These are phyloP conservation scores for Musa schizocarpa DNA, from an alignment of 176 grass and related monocot species.

Conservation along the genomic window DNA sequence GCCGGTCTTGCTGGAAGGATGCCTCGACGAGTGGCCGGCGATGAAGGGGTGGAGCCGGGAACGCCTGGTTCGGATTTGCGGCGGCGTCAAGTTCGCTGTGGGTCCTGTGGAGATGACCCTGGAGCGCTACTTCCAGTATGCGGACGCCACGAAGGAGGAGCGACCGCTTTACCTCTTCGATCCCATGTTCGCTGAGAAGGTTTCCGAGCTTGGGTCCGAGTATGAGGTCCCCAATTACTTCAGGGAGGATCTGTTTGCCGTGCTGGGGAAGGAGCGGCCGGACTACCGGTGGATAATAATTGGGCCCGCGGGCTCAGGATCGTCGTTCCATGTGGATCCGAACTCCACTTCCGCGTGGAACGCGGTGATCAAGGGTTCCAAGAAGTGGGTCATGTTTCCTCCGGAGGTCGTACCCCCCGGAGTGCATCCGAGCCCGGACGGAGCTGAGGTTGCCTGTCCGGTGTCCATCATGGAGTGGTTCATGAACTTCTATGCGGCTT, in stretches of 20 bases:
- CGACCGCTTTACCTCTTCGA: constrained; percentile 85
- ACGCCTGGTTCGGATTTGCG: constrained; percentile 43
- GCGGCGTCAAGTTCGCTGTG: constrained; percentile 38
- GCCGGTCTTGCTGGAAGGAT: constrained; percentile 82
- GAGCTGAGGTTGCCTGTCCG: constrained; percentile 83
- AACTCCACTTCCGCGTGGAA: constrained; percentile 95
- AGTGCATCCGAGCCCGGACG: constrained; percentile 61
- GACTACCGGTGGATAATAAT: constrained; percentile 87
- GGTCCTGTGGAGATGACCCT: constrained; percentile 64
- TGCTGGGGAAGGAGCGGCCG: constrained; percentile 68
- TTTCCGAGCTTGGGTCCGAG: constrained; percentile 59
- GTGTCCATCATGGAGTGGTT: constrained; percentile 99
- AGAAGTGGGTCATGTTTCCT: constrained; percentile 92
- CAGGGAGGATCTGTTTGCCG: constrained; percentile 67
- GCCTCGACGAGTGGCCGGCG: constrained; percentile 63
- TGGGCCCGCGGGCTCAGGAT: constrained; percentile 64
- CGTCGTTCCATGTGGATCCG: constrained; percentile 91
- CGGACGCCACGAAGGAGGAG: constrained; percentile 71
- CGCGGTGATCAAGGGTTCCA: constrained; percentile 70
- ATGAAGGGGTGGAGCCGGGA: constrained; percentile 52
- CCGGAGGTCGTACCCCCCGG: constrained; percentile 72
- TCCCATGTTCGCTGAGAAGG: constrained; percentile 61
- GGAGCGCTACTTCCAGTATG: constrained; percentile 54
- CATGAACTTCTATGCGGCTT: constrained; percentile 87
- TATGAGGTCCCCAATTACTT: constrained; percentile 71